These are phyloP conservation scores for Entelexis sorbosivorans DNA, from an alignment of 1,139 yeast genomes.

Conservation along the genomic window DNA sequence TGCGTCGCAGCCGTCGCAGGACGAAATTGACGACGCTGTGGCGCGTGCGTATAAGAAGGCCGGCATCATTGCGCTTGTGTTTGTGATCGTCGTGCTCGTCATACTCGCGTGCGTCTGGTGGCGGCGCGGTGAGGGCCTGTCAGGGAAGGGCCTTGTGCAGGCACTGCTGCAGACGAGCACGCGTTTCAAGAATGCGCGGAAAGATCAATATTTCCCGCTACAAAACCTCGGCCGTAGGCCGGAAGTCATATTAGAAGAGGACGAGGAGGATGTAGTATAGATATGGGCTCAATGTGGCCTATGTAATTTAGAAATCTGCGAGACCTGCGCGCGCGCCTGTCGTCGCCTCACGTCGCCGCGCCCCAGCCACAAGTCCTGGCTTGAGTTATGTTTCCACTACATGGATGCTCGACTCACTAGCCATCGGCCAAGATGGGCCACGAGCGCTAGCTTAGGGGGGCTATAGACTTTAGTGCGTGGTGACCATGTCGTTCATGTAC, in stretches of 20 bases:
- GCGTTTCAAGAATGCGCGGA: not conserved
- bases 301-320: no score
- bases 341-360: no score
- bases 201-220: conserved; percentile 20
- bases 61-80: conserved; percentile 32
- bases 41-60: conserved; percentile 34
- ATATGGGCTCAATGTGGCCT: no score
- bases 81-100: conserved; percentile 27
- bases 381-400: no score
- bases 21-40: conserved; percentile 26
- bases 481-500: conserved; percentile 29
- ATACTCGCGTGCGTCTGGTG: conserved; percentile 25
- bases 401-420: no score
- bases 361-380: no score
- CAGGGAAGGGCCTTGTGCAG: conserved; percentile 15
- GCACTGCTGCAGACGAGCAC: conserved; percentile 22
- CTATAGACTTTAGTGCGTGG: conserved; percentile 3
- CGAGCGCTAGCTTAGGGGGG: not conserved
- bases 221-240: conserved; percentile 18
- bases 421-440: no score
- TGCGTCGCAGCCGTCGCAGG: not conserved
- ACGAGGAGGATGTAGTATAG: conserved; percentile 18
- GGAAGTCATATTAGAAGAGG: conserved; percentile 21
- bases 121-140: conserved; percentile 23
- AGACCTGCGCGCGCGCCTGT: no score